phyloP scores from a whole-genome alignment of 23 red algal species.

The Pyropia haitanensis region DNA sequence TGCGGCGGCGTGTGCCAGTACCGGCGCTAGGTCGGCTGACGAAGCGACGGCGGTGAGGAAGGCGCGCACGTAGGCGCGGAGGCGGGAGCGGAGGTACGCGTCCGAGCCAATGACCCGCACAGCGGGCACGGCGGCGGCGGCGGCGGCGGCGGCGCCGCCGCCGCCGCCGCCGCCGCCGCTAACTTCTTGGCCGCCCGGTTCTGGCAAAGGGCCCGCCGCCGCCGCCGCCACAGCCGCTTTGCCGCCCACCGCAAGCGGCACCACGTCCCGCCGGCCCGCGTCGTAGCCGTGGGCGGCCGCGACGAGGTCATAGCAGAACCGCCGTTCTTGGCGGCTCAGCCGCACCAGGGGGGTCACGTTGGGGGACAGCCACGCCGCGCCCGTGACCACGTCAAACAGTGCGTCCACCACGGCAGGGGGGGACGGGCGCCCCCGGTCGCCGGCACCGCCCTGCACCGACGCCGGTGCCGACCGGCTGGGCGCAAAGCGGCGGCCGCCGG shows the following conservation, averaged over 20 bases:
- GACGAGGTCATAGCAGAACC: slow-evolving; percentile 63
- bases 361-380: slow-evolving; percentile 36
- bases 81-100: slow-evolving; percentile 50
- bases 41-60: slow-evolving; percentile 48
- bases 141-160: background rate
- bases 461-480: too few relatives aligned
- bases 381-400: slow-evolving; percentile 56
- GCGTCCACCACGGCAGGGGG: slow-evolving; percentile 41
- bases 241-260: too few relatives aligned
- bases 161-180: background rate
- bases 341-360: slow-evolving; percentile 41
- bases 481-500: too few relatives aligned
- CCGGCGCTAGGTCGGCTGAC: background rate
- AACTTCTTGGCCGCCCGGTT: background rate
- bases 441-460: too few relatives aligned
- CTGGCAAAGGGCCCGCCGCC: slow-evolving; percentile 31
- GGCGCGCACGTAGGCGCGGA: slow-evolving; percentile 33
- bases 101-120: slow-evolving; percentile 32
- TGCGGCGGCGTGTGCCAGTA: background rate
- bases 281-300: slow-evolving; percentile 3
- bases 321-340: slow-evolving; percentile 46
- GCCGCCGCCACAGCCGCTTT: background rate
- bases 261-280: too few relatives aligned
- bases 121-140: background rate
- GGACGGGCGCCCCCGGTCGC: too few relatives aligned